phyloP scores from a whole-genome alignment of 805 yeast species.

The Yamadazyma sp. region DNA sequence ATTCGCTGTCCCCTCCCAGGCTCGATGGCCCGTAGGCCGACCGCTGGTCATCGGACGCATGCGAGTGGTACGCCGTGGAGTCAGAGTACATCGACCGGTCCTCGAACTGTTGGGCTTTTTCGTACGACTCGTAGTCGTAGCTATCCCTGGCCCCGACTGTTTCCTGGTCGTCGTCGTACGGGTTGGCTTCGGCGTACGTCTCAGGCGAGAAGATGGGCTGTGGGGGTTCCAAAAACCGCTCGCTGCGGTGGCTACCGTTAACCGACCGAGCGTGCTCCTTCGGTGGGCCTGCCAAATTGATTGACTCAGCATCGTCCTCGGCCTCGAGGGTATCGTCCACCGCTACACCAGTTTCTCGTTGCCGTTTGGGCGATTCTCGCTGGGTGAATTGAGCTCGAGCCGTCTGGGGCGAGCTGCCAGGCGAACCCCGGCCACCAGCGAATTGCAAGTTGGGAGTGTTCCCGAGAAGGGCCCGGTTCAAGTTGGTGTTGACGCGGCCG shows the following conservation, averaged over 20 bases:
- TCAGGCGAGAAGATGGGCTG: slow-evolving; percentile 64
- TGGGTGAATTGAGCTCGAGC: slow-evolving; percentile 68
- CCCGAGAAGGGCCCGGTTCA: slow-evolving; percentile 20
- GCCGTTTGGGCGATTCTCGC: slow-evolving; percentile 70
- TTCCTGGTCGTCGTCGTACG: slow-evolving; percentile 20
- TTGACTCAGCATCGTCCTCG: slow-evolving; percentile 26
- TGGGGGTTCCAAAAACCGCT: slow-evolving; percentile 58
- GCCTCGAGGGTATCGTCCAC: slow-evolving; percentile 45
- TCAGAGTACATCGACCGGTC: slow-evolving; percentile 37
- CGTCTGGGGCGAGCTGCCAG: slow-evolving; percentile 29
- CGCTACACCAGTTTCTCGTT: slow-evolving; percentile 45
- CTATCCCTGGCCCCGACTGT: slow-evolving; percentile 17
- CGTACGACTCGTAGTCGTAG: slow-evolving; percentile 37
- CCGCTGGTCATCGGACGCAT: slow-evolving; percentile 18
- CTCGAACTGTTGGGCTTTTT: slow-evolving; percentile 34
- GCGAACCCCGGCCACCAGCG: neutral
- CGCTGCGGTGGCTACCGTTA: slow-evolving; percentile 42
- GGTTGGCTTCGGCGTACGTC: slow-evolving; percentile 60
- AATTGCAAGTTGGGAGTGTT: slow-evolving; percentile 27
- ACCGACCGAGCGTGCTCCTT: slow-evolving; percentile 28
- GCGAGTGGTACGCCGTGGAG: slow-evolving; percentile 34
- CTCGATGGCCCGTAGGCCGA: slow-evolving; percentile 15
- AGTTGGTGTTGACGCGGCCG: slow-evolving; percentile 18
- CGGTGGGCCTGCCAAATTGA: slow-evolving; percentile 38
- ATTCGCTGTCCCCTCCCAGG: slow-evolving; percentile 24